Evolutionary conservation across 2,329 filamentous ascomycete species (phyloP), one percentile per base, ranked within the genome.

Genomic region (Ophiostoma ulmi): DNA sequence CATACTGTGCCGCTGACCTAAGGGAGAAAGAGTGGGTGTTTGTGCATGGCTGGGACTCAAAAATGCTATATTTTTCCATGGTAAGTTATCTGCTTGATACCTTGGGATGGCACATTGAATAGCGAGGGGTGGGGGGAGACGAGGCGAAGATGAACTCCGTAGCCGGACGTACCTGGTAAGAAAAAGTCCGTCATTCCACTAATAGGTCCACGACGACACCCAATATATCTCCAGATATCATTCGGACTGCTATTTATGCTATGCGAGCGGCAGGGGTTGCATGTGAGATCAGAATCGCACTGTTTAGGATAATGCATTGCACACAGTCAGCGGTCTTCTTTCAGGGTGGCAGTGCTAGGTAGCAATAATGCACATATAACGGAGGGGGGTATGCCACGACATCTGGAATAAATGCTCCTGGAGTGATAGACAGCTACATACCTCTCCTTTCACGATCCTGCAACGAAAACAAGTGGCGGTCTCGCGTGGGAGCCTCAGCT

Each of bases 251-350:
- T 5, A 41, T 67, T 66, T n/a, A 78, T 77, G 14, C 79, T 78
- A 26, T 74, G 76, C 3, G 79, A 74, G 7, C 78, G 75, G 72
- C 85, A 87, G 38, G 80, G 78, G n/a, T 78, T 77, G 72, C 85
- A 87, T 5, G 82, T 82, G 69, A 84, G 82, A 66, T 79, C 81
- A 5, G 81, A 79, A 75, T 87, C 85, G 74, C 85, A 87, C 84
- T 87, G 66, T n/a, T 55, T 58, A 70, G 35, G 41, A 36, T 41
- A 14, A 38, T 26, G 52, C 31, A 58, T 58, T 26, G 52, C 10
- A 26, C 35, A 8, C n/a, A 55, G 26, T 69, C 14, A 70, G 67
- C 10, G 1, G n/a, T 58, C 11, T 58, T 58, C 61, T 64, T 48
- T n/a, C 1, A 48, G n/a, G 20, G 44, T 48, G 17, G 5, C 17